Percentiles rank a stretch among this genome's conserved stretches.
Conservation (phyloP, 2,329 filamentous ascomycete genomes). For the Bipolaris cookei region DNA sequence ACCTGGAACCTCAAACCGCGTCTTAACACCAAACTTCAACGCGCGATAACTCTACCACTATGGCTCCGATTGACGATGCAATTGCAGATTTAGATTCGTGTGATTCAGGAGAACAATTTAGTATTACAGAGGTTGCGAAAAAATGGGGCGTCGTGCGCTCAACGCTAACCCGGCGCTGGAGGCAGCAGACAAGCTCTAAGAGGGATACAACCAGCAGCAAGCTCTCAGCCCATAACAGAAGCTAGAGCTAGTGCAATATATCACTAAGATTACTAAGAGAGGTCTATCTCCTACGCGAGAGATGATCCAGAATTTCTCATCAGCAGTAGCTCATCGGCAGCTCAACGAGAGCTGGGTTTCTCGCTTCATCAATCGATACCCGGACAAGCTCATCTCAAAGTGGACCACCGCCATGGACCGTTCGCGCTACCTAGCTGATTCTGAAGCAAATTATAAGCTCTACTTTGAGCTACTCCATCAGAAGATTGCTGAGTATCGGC, state of each 20-base stretch:
- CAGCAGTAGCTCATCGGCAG: too few relatives aligned
- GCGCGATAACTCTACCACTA: not conserved
- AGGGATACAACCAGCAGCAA: too few relatives aligned
- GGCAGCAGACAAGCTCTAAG: not conserved
- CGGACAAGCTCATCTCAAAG: constrained; percentile 12
- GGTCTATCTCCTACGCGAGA: too few relatives aligned
- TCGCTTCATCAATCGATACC: constrained; percentile 11
- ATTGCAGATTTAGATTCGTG: not conserved
- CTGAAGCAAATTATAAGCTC: constrained; percentile 9
- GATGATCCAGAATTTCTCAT: too few relatives aligned
- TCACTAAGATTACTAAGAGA: too few relatives aligned
- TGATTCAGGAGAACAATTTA: not conserved
- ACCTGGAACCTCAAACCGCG: not conserved
- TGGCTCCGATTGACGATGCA: not conserved
- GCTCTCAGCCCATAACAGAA: too few relatives aligned
- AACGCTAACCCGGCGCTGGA: not conserved
- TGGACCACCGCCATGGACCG: constrained; percentile 9
- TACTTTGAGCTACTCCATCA: constrained; percentile 16
- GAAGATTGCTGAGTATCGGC: constrained; percentile 18
- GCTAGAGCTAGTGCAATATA: too few relatives aligned
- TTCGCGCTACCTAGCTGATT: constrained; percentile 14
- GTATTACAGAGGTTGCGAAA: not conserved
- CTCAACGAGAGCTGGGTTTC: constrained; percentile 16
- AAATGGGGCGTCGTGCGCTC: not conserved
- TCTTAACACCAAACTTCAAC: not conserved